Base-by-base conservation (phyloP, 179 eudicot species). In the Silene coronaria region DNA sequence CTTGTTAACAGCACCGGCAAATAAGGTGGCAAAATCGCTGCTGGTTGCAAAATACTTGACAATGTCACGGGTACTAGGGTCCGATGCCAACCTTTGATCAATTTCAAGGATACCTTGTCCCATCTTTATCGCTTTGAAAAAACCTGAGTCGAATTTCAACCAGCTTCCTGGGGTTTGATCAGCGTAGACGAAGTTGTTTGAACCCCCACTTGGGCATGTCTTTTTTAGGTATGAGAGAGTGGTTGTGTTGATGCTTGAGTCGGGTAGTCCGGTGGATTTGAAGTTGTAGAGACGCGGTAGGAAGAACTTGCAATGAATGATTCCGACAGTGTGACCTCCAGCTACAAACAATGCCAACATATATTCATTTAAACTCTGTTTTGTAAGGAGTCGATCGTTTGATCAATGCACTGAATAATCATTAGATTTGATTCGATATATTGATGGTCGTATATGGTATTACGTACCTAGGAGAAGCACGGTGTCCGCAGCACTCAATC, bases 291-390 rank as follows among this genome's bases (percentile, higher is more conserved):
- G 88, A 34, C 91, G 87, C n/a, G 84, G 77, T 51, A 69, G 13
- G 74, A 88, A 42, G 67, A 75, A 58, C 7, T 72, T 70, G 72
- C 90, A 89, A 53, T 84, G 89, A 5, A 87, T 76, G 3, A 69
- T 23, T n/a, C 92, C 92, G 7, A 85, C 84, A 0, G 92, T 82
- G 87, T 89, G 92, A 6, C 87, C 87, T 57, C 89, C 89, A n/a
- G 72, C 78, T 77, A 26, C 26, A 64, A 34, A 27, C 3, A 45
- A n/a, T 14, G 10, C 5, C 32, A 16, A 71, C 1, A 24, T 36
- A 34, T 5, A 67, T 42, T 42, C 2, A 34, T 67, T 7, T 5
- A 0, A 17, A 3, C 3, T 11, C n/a, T 12, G 16, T 51, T 45
- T 45, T 45, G 51, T 11, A 17, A 16, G 57, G n/a, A n/a, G n/a